A percentile compares a stretch with the other conserved stretches of the same genome.
phyloP scores from a whole-genome alignment of 2,329 filamentous ascomycete genomes.

The Drechslerella coelobrocha region DNA sequence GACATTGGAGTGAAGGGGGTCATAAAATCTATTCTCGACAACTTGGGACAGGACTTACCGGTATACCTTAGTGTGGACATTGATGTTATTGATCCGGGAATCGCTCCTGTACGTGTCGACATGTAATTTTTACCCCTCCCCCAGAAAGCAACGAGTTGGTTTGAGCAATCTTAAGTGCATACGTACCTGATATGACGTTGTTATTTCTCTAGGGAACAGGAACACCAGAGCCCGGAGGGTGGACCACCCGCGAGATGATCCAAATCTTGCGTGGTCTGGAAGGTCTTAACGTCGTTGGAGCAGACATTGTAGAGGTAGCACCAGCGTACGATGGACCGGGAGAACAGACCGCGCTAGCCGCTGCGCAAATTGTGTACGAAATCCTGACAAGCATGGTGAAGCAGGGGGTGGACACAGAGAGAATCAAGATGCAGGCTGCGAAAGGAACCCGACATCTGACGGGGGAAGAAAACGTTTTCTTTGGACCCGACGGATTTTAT shows the following conservation, averaged over 20 bases:
- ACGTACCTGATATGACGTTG: no score
- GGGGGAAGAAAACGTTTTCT: not conserved
- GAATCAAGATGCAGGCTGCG: constrained; percentile 39
- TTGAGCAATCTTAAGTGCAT: no score
- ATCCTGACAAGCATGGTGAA: constrained; percentile 79
- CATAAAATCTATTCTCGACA: constrained; percentile 71
- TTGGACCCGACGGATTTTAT: no score
- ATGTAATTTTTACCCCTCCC: not conserved
- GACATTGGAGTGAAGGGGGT: constrained; percentile 76
- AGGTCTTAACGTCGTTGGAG: constrained; percentile 81
- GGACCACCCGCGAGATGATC: constrained; percentile 88
- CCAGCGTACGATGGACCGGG: constrained; percentile 81
- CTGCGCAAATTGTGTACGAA: constrained; percentile 83
- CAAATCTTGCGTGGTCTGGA: constrained; percentile 82
- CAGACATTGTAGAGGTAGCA: constrained; percentile 87
- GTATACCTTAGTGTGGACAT: constrained; percentile 85
- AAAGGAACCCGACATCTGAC: constrained; percentile 49
- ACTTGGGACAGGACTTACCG: constrained; percentile 75
- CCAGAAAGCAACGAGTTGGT: not conserved
- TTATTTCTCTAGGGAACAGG: constrained; percentile 71
- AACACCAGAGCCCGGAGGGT: constrained; percentile 87
- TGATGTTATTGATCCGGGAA: constrained; percentile 74
- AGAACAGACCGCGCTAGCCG: constrained; percentile 82
- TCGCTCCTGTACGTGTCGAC: constrained; percentile 61
- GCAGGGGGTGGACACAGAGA: constrained; percentile 61